These are phyloP conservation scores for Lachancea thermotolerans DNA, from an alignment of 805 yeast species.

Conservation along the genomic window DNA sequence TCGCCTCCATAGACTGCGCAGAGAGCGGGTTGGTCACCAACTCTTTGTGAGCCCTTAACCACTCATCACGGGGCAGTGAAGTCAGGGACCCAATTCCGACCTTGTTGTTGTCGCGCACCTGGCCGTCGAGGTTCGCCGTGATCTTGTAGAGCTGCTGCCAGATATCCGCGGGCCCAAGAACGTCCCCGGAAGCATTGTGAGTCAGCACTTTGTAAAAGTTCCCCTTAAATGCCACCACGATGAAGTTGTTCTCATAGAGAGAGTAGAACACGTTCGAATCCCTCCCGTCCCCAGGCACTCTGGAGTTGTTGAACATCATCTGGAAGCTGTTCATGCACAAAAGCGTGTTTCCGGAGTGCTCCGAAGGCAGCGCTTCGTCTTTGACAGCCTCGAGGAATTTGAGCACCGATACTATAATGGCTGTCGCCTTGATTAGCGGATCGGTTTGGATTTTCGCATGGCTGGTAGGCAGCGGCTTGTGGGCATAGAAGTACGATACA, in stretches of 20 bases:
- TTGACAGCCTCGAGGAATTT: constrained; percentile 63
- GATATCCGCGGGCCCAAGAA: constrained; percentile 42
- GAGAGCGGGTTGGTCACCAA: constrained; percentile 58
- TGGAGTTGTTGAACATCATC: constrained; percentile 82
- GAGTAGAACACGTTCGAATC: constrained; percentile 57
- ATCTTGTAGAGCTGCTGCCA: constrained; percentile 56
- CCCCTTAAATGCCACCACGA: constrained; percentile 67
- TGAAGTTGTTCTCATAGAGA: constrained; percentile 48
- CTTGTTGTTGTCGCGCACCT: constrained; percentile 20
- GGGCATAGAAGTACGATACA: constrained; percentile 84
- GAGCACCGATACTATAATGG: constrained; percentile 59
- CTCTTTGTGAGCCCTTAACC: constrained; percentile 54
- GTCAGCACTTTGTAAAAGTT: constrained; percentile 73
- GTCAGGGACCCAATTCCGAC: constrained; percentile 73
- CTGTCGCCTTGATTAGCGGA: constrained; percentile 69
- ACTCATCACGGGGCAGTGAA: constrained; percentile 77
- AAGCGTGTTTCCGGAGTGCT: constrained; percentile 68
- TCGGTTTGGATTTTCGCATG: constrained; percentile 47
- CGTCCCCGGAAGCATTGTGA: constrained; percentile 39
- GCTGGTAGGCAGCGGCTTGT: constrained; percentile 49
- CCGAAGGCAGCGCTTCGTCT: constrained; percentile 71
- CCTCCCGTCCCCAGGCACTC: constrained; percentile 62
- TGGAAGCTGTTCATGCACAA: constrained; percentile 91
- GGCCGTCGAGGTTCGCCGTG: constrained; percentile 33
- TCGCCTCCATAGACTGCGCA: constrained; percentile 51